These are phyloP conservation scores for Sclerotinia spermophila DNA, from an alignment of 2,329 filamentous ascomycete genomes.

Conservation along the genomic window DNA sequence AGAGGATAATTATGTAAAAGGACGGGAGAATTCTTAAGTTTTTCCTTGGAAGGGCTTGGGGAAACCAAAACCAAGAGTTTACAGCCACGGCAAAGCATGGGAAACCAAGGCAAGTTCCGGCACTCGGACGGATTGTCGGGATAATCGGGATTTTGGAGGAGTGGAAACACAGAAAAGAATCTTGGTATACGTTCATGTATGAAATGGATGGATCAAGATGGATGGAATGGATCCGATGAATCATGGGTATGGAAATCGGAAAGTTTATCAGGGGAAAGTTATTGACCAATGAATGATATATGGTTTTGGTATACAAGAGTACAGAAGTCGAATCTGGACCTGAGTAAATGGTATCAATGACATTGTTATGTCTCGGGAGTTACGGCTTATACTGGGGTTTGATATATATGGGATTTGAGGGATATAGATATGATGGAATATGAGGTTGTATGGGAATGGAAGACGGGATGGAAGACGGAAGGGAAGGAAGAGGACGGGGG, in stretches of 20 bases:
- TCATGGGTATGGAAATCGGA: not conserved
- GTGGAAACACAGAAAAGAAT: too few species aligned
- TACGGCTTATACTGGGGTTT: not conserved
- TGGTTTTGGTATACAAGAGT: not conserved
- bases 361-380: not conserved
- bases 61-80: not conserved
- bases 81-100: not conserved
- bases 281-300: not conserved
- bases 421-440: not conserved
- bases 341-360: not conserved
- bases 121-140: not conserved
- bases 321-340: not conserved
- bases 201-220: not conserved
- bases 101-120: not conserved
- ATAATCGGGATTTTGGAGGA: not conserved
- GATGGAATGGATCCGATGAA: not conserved
- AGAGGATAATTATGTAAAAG: not conserved
- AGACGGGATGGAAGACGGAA: not conserved
- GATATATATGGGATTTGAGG: not conserved
- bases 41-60: slow-evolving; percentile 5
- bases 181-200: not conserved
- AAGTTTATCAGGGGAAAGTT: not conserved
- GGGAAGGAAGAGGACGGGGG: not conserved
- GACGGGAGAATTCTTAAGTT: not conserved
- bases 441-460: not conserved